Evolutionary conservation across 31 red algal genomes (phyloP).

Genomic region (Odonthalia washingtoniensis): DNA sequence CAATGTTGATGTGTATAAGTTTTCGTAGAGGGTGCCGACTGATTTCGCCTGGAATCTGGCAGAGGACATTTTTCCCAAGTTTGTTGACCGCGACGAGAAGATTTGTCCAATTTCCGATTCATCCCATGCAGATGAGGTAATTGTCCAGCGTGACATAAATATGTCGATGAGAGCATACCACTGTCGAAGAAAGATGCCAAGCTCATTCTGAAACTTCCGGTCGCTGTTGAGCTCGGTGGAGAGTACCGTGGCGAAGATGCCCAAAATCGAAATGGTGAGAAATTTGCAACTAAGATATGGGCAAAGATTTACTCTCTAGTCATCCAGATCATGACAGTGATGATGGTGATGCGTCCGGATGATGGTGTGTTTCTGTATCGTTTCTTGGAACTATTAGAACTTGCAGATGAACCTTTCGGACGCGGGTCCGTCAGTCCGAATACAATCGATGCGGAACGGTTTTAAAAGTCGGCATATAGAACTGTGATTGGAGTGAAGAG

Average conservation of each 20-base stretch:
- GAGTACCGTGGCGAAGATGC: too few relatives aligned
- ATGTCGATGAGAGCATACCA: background rate
- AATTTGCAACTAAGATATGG: slow-evolving; percentile 77
- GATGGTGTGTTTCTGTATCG: slow-evolving; percentile 87
- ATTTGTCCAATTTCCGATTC: slow-evolving; percentile 18
- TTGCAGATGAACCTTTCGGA: too few relatives aligned
- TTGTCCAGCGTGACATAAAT: slow-evolving; percentile 70
- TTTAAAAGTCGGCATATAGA: too few relatives aligned
- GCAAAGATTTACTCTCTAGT: slow-evolving; percentile 64
- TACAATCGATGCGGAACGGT: too few relatives aligned
- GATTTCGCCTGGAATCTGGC: slow-evolving; percentile 66
- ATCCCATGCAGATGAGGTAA: slow-evolving; percentile 19
- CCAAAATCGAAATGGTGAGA: background rate
- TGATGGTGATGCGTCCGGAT: slow-evolving; percentile 68
- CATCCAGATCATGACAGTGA: slow-evolving; percentile 57
- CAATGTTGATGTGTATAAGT: slow-evolving; percentile 47
- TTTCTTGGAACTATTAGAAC: slow-evolving; percentile 80
- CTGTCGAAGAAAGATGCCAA: slow-evolving; percentile 67
- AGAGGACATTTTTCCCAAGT: slow-evolving; percentile 52
- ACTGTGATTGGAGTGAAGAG: too few relatives aligned
- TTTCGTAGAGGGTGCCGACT: slow-evolving; percentile 66
- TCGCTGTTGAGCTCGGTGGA: slow-evolving; percentile 71
- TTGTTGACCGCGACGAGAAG: slow-evolving; percentile 50
- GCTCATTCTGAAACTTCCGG: slow-evolving; percentile 57
- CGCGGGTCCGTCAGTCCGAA: too few relatives aligned